Conservation (phyloP, 495 filamentous ascomycete genomes). For the Daldinia caldariorum region DNA sequence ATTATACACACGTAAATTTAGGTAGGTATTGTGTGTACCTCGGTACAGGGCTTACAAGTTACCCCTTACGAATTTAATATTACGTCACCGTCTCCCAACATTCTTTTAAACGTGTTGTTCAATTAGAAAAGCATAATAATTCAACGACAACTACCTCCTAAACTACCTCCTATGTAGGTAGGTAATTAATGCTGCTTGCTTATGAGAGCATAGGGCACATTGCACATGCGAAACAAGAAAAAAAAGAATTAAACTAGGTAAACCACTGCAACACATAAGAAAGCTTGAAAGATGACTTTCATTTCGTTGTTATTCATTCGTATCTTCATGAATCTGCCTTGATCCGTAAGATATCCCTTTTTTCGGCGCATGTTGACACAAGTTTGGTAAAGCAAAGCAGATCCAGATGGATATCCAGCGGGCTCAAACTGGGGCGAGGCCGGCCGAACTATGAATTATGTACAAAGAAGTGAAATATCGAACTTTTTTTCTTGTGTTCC, state of each 20-base stretch:
- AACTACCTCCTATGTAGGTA: too few relatives aligned
- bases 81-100: background rate
- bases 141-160: background rate
- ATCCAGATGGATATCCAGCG: conserved; percentile 41
- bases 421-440: conserved; percentile 9
- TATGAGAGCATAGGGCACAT: background rate
- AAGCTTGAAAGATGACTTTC: conserved; percentile 5
- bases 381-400: conserved; percentile 12
- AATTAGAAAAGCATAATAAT: background rate
- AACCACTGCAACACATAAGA: background rate
- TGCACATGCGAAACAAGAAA: background rate
- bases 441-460: conserved; percentile 38
- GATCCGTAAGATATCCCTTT: conserved; percentile 33
- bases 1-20: too few relatives aligned
- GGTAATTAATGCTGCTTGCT: background rate
- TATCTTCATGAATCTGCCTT: conserved; percentile 41
- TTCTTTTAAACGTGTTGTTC: background rate
- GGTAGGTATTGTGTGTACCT: too few relatives aligned
- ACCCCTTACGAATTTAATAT: background rate
- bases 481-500: conserved; percentile 25
- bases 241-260: background rate
- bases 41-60: background rate
- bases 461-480: conserved; percentile 39
- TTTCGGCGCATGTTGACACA: conserved; percentile 21
- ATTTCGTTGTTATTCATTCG: conserved; percentile 29